A percentile compares a stretch with the other conserved stretches of the same genome.
These are phyloP conservation scores for Rhynchospora breviuscula DNA, from an alignment of 176 grass and related monocot species.

Conservation along the genomic window DNA sequence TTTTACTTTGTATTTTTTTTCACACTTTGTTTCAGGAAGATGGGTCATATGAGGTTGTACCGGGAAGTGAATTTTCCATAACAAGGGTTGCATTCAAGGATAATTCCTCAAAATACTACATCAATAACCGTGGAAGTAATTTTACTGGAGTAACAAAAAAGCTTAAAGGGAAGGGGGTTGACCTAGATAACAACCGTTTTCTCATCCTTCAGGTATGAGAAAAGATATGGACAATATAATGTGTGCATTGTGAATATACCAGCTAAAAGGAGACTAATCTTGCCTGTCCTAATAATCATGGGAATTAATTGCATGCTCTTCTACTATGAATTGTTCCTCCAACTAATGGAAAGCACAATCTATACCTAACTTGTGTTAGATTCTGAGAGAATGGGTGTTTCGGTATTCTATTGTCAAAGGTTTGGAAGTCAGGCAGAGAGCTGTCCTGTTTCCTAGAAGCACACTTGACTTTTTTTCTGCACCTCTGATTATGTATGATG, in stretches of 20 bases:
- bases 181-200: constrained; percentile 98
- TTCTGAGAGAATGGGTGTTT: neutral
- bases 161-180: constrained; percentile 92
- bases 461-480: neutral
- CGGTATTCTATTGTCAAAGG: neutral
- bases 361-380: no score
- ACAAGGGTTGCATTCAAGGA: constrained; percentile 87
- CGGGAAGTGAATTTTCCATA: constrained; percentile 72
- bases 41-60: constrained; percentile 60
- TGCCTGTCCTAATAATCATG: neutral
- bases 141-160: constrained; percentile 92
- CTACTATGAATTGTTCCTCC: neutral
- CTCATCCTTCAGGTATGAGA: constrained; percentile 81
- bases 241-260: neutral
- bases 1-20: neutral
- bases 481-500: neutral
- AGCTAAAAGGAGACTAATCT: neutral
- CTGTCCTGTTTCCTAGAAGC: neutral
- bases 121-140: constrained; percentile 79
- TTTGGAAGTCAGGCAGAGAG: neutral
- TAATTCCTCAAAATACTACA: constrained; percentile 95
- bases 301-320: neutral
- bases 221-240: neutral
- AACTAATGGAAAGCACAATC: no score
- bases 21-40: constrained; percentile 47